A percentile compares a stretch with the other conserved stretches of the same genome.
phyloP scores from a whole-genome alignment of 768 basidiomycete genomes.

The Galerina sulciceps region DNA sequence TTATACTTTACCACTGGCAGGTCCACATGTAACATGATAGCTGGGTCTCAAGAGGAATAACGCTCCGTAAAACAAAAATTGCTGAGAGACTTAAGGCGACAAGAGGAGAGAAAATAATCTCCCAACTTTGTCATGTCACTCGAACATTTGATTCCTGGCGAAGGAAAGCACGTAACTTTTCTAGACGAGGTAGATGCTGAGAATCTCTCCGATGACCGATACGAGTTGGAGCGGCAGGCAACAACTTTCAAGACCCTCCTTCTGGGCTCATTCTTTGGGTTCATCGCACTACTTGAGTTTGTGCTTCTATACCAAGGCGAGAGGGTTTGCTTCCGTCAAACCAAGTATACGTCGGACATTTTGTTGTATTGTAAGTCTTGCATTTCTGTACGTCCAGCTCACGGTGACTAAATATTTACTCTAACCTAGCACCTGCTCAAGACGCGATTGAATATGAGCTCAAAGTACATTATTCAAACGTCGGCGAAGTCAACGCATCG shows the following conservation, averaged over 20 bases:
- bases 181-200: not conserved
- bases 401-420: too few relatives aligned
- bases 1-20: too few relatives aligned
- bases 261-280: not conserved
- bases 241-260: not conserved
- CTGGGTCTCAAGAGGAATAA: too few relatives aligned
- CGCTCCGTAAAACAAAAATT: too few relatives aligned
- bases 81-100: too few relatives aligned
- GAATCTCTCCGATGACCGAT: not conserved
- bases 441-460: not conserved
- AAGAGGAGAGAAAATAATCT: too few relatives aligned
- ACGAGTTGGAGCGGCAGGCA: not conserved
- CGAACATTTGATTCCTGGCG: not conserved
- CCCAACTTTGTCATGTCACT: too few relatives aligned
- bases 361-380: not conserved
- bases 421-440: not conserved
- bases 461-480: not conserved
- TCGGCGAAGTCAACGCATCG: not conserved
- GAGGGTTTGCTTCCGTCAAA: not conserved
- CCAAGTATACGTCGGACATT: not conserved
- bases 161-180: not conserved
- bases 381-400: too few relatives aligned
- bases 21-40: too few relatives aligned
- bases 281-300: not conserved
- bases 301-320: not conserved